A percentile compares a stretch with the other conserved stretches of the same genome.
Conservation (phyloP, 805 yeast genomes). For the Saitoella complicata region DNA sequence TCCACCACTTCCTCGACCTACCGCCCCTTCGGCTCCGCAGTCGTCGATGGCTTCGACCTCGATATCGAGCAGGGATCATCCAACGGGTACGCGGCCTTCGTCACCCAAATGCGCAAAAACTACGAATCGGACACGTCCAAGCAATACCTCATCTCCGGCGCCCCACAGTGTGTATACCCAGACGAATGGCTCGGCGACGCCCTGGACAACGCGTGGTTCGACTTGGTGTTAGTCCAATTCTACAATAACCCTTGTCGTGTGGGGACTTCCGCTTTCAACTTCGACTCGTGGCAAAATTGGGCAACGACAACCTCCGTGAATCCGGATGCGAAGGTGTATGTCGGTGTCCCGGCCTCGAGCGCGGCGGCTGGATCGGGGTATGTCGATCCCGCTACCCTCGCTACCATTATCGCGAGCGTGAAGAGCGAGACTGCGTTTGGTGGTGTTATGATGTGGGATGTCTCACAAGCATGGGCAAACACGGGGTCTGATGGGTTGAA, state of each 20-base stretch:
- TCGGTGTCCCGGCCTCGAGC: constrained; percentile 46
- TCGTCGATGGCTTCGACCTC: constrained; percentile 55
- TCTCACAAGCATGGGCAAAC: constrained; percentile 40
- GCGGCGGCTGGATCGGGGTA: constrained; percentile 45
- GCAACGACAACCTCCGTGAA: constrained; percentile 41
- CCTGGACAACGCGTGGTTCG: constrained; percentile 30
- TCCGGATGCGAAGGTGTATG: constrained; percentile 34
- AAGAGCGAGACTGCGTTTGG: constrained; percentile 31
- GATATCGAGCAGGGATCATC: constrained; percentile 36
- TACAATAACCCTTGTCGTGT: constrained; percentile 40
- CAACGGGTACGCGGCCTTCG: constrained; percentile 38
- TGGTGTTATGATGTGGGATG: constrained; percentile 73
- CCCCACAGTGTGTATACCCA: constrained; percentile 55
- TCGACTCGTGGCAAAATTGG: constrained; percentile 56
- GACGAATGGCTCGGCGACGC: constrained; percentile 32
- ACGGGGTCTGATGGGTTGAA: constrained; percentile 25
- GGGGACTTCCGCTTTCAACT: constrained; percentile 19
- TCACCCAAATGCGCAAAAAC: constrained; percentile 17
- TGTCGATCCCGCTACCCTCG: constrained; percentile 27
- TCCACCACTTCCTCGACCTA: constrained; percentile 20
- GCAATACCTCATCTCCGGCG: constrained; percentile 40
- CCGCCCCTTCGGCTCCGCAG: constrained; percentile 35
- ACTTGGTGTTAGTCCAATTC: constrained; percentile 49
- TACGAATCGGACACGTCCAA: constrained; percentile 18
- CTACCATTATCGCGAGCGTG: constrained; percentile 17